These are phyloP conservation scores for Liriodendron chinense DNA, from an alignment of 164 flowering plant species.

Conservation along the genomic window DNA sequence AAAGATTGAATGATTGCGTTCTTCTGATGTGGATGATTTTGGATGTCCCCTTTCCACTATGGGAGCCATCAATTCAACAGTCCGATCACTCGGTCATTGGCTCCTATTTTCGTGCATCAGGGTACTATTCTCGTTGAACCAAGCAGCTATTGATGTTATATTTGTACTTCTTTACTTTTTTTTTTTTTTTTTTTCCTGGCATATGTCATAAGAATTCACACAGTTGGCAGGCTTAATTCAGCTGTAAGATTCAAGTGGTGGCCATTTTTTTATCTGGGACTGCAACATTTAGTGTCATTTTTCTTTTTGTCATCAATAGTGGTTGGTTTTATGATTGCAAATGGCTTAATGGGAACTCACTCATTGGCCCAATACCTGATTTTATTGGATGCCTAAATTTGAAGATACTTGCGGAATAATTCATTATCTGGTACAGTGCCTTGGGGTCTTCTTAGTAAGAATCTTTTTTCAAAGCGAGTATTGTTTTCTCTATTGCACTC, in stretches of 20 bases:
- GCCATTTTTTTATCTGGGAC: conserved; percentile 7
- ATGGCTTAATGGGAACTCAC: conserved; percentile 85
- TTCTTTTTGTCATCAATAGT: neutral
- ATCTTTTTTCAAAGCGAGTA: conserved; percentile 67
- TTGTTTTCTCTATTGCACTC: conserved; percentile 8
- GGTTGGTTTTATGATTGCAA: conserved; percentile 38
- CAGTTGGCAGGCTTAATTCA: conserved; percentile 68
- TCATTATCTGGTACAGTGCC: conserved; percentile 76
- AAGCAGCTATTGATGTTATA: neutral
- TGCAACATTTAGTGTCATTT: neutral
- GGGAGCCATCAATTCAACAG: too few relatives aligned
- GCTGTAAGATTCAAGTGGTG: conserved; percentile 54
- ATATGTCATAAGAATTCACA: conserved; percentile 56
- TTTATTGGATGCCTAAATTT: conserved; percentile 65
- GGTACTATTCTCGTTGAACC: neutral
- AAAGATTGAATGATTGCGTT: too few relatives aligned
- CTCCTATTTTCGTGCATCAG: neutral
- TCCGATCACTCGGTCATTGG: neutral
- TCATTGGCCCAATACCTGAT: conserved; percentile 88
- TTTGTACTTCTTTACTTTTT: conserved; percentile 7
- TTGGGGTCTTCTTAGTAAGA: conserved; percentile 47
- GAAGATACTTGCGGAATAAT: conserved; percentile 82
- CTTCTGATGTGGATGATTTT: too few relatives aligned
- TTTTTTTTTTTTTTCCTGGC: too few relatives aligned
- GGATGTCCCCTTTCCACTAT: too few relatives aligned